Conservation (phyloP, 345 rosid species). For the Melaleuca alternifolia region DNA sequence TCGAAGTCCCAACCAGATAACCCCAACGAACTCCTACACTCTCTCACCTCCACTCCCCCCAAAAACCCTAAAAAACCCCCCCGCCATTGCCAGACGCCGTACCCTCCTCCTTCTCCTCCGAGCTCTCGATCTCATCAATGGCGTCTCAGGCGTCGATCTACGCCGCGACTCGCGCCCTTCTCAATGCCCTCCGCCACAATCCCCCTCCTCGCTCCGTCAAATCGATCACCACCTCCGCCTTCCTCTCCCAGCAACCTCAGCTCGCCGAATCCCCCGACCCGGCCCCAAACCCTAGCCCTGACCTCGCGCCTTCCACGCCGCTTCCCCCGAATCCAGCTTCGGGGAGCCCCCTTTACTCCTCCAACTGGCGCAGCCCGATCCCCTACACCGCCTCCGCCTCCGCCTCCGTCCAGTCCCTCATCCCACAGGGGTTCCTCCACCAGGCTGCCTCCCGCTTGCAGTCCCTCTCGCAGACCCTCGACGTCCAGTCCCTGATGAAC, state of each 20-base stretch:
- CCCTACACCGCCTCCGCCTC: conserved; percentile 7
- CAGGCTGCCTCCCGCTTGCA: conserved; percentile 27
- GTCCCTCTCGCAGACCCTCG: conserved; percentile 32
- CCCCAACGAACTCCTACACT: background rate
- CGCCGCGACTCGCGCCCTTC: conserved; percentile 15
- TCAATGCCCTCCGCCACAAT: conserved; percentile 19
- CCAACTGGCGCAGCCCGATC: conserved; percentile 70
- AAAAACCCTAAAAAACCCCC: background rate
- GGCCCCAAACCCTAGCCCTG: background rate
- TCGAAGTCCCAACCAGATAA: background rate
- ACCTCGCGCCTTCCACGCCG: background rate
- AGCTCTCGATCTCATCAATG: conserved; percentile 21
- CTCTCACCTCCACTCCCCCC: background rate
- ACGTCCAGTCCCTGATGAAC: conserved; percentile 38
- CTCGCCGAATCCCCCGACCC: conserved; percentile 32
- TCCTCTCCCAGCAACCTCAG: conserved; percentile 61
- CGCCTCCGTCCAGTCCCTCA: conserved; percentile 19
- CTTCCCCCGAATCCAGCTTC: conserved; percentile 89
- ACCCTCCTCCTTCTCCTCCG: background rate
- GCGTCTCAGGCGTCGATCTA: conserved; percentile 45
- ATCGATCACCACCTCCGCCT: conserved; percentile 46
- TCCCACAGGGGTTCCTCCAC: conserved; percentile 30
- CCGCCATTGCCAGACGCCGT: background rate
- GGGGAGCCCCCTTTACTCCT: conserved; percentile 76
- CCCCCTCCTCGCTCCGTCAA: conserved; percentile 10